Conservation (phyloP, 2,329 filamentous ascomycete species). For the Sphaerulina vaccinii region DNA sequence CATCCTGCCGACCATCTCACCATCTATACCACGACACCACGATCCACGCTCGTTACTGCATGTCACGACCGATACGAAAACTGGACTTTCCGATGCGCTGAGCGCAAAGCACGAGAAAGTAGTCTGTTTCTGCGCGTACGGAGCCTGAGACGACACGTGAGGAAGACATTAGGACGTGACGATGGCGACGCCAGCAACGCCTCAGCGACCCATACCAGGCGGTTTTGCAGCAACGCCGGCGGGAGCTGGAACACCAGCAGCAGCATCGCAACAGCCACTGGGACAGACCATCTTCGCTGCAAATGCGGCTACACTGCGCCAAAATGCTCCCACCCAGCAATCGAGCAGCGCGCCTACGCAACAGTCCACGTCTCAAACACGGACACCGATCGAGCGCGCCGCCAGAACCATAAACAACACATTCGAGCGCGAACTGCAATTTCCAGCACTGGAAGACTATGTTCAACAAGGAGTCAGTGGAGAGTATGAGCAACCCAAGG, state of each 20-base stretch:
- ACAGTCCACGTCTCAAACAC: slow-evolving; percentile 13
- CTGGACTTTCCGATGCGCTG: slow-evolving; percentile 2
- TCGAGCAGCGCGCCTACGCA: slow-evolving; percentile 17
- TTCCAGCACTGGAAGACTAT: slow-evolving; percentile 86
- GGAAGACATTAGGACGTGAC: slow-evolving; percentile 32
- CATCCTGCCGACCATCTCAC: neutral
- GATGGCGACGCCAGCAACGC: slow-evolving; percentile 49
- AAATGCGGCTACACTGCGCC: slow-evolving; percentile 32
- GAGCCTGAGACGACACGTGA: neutral
- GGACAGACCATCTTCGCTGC: slow-evolving; percentile 35
- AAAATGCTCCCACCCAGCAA: slow-evolving; percentile 26
- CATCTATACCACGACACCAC: neutral
- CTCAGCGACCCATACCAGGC: slow-evolving; percentile 71
- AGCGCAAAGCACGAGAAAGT: neutral
- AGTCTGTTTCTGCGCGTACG: neutral
- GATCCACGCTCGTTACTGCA: slow-evolving; percentile 8
- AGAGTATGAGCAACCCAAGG: slow-evolving; percentile 75
- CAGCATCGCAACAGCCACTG: slow-evolving; percentile 5
- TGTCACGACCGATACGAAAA: slow-evolving; percentile 11
- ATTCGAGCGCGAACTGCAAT: slow-evolving; percentile 72
- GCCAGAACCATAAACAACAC: slow-evolving; percentile 80
- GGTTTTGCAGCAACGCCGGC: slow-evolving; percentile 75
- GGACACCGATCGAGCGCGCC: slow-evolving; percentile 69
- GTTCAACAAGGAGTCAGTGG: slow-evolving; percentile 81
- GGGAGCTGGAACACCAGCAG: slow-evolving; percentile 27